A percentile compares a stretch with the other conserved stretches of the same genome.
Conservation (phyloP, 805 yeast genomes). For the Wickerhamiella musiphila region DNA sequence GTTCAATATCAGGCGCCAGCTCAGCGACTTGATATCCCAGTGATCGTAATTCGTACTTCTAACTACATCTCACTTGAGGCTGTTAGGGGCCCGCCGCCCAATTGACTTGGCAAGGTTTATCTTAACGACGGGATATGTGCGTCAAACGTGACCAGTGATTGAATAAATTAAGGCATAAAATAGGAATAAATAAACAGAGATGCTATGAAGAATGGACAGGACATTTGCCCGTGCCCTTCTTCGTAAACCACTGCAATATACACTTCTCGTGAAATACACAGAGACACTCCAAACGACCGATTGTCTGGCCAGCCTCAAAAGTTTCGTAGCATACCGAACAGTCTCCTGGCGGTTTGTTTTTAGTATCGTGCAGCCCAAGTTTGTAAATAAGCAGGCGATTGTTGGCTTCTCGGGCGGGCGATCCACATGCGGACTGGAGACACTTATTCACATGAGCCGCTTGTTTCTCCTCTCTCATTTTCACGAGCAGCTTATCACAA, state of each 20-base stretch:
- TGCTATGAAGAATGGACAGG: slow-evolving; percentile 59
- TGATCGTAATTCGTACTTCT: no score
- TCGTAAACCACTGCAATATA: slow-evolving; percentile 78
- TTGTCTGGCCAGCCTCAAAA: slow-evolving; percentile 66
- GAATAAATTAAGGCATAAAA: neutral
- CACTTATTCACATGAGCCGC: slow-evolving; percentile 62
- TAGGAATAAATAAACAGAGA: neutral
- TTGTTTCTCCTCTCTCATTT: slow-evolving; percentile 22
- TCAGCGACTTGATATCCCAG: no score
- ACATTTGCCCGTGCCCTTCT: slow-evolving; percentile 72
- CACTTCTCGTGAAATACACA: slow-evolving; percentile 89
- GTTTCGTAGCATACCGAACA: slow-evolving; percentile 93
- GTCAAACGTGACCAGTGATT: no score
- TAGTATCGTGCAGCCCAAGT: slow-evolving; percentile 24
- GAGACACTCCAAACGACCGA: slow-evolving; percentile 82
- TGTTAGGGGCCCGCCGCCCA: no score
- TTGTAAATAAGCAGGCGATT: slow-evolving; percentile 76
- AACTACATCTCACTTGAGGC: no score
- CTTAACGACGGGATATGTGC: no score
- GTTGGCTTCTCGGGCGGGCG: slow-evolving; percentile 22
- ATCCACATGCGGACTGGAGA: slow-evolving; percentile 30
- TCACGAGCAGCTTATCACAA: slow-evolving; percentile 19
- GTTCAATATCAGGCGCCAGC: no score
- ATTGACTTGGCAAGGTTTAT: no score
- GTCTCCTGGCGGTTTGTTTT: slow-evolving; percentile 33